Evolutionary conservation across 2,329 filamentous ascomycete genomes (phyloP).

Genomic region (Colletotrichum echinochloae): DNA sequence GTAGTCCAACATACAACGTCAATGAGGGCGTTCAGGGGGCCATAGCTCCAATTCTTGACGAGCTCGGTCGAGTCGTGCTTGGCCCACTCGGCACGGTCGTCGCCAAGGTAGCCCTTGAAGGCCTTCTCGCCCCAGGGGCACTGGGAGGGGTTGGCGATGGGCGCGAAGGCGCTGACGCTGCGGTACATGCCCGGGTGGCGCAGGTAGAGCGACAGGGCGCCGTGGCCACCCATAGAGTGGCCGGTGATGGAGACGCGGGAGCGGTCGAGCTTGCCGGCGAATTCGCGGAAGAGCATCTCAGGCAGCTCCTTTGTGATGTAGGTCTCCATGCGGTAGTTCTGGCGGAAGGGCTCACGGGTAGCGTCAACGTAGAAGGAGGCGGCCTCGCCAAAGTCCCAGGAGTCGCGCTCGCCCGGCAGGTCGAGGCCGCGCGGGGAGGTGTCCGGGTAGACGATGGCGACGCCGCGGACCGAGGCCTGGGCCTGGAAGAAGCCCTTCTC

Average conservation of each 20-base stretch:
- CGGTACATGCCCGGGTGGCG: conserved; percentile 92
- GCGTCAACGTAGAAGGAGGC: conserved; percentile 97
- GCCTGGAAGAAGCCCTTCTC: conserved; percentile 93
- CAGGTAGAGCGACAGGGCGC: conserved; percentile 90
- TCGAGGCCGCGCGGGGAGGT: conserved; percentile 89
- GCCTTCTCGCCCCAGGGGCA: conserved; percentile 98
- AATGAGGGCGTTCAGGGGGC: conserved; percentile 80
- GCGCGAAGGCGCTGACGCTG: conserved; percentile 90
- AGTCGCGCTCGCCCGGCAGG: conserved; percentile 86
- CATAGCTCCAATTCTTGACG: conserved; percentile 76
- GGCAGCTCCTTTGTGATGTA: conserved; percentile 95
- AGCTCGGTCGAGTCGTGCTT: conserved; percentile 94
- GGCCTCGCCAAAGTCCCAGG: conserved; percentile 91
- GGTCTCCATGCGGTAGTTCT: conserved; percentile 92
- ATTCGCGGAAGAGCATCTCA: conserved; percentile 76
- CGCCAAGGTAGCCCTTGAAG: conserved; percentile 89
- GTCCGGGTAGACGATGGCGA: conserved; percentile 96
- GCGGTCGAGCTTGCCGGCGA: conserved; percentile 75
- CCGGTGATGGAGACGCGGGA: conserved; percentile 85
- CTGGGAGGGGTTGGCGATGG: conserved; percentile 85
- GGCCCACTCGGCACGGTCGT: conserved; percentile 81
- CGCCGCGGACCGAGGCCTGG: conserved; percentile 80
- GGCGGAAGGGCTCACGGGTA: conserved; percentile 76
- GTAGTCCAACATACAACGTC: conserved; percentile 76
- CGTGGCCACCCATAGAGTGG: conserved; percentile 98